Percentiles rank a stretch among this genome's conserved stretches.
These are phyloP conservation scores for Pythium monospermum DNA, from an alignment of 352 stramenopile genomes.

Conservation along the genomic window DNA sequence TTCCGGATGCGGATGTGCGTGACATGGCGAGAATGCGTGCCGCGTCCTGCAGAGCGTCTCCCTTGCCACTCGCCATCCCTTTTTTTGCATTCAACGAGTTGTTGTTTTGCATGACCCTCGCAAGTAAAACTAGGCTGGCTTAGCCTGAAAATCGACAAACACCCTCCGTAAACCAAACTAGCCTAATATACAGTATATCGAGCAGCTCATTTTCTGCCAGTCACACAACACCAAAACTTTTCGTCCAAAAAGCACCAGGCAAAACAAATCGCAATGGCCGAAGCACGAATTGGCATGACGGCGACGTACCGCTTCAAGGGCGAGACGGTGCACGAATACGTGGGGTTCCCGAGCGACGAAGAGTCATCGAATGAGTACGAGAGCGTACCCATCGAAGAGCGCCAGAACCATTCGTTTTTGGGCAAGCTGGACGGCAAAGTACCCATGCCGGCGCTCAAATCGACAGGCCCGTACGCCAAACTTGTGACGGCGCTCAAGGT, in stretches of 20 bases:
- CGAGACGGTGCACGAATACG: slow-evolving; percentile 60
- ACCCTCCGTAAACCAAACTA: slow-evolving; percentile 1
- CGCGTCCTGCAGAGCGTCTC: neutral
- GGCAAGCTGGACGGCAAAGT: slow-evolving; percentile 63
- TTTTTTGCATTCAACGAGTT: neutral
- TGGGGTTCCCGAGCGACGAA: slow-evolving; percentile 46
- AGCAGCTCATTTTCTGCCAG: slow-evolving; percentile 4
- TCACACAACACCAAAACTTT: slow-evolving; percentile 1
- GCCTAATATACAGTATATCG: neutral
- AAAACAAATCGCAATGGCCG: slow-evolving; percentile 30
- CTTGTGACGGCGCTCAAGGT: slow-evolving; percentile 78
- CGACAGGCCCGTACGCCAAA: slow-evolving; percentile 54
- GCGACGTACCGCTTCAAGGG: slow-evolving; percentile 63
- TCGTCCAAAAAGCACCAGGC: neutral
- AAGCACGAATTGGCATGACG: slow-evolving; percentile 32
- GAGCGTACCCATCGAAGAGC: slow-evolving; percentile 29
- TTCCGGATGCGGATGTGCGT: neutral
- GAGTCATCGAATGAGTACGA: slow-evolving; percentile 73
- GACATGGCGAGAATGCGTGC: slow-evolving; percentile 2
- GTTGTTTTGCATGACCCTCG: neutral
- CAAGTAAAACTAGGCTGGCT: slow-evolving; percentile 1
- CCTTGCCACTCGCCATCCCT: neutral
- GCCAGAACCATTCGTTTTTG: slow-evolving; percentile 60
- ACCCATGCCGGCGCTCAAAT: slow-evolving; percentile 61
- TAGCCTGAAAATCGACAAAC: slow-evolving; percentile 1